Base-by-base conservation (phyloP, 176 grass and related monocot genomes). In the Aegilops speltoides region DNA sequence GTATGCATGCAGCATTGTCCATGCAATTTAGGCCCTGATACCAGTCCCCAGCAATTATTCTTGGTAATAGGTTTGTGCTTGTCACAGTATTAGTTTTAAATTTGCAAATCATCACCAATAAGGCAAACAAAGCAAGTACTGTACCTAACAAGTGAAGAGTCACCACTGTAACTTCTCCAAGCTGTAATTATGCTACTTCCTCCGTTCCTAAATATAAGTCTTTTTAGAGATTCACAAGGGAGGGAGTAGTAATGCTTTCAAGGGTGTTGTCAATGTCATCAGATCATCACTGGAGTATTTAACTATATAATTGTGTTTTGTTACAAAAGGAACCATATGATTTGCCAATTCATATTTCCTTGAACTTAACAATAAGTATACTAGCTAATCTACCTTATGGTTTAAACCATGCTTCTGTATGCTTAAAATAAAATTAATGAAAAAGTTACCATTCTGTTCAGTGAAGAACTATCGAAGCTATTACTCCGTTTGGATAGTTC, bases 141-240 rank as follows among this genome's bases (percentile, higher is more conserved):
- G 26, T 66, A 64, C 28, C 25, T 66, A 36, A 64, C 78, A 64
- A 64, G n/a, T 77, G 68, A 54, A 8, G 40, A 80, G 78, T 77
- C 50, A 37, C 13, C 64, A 57, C 28, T 40, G 43, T 80, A 43
- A 59, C 20, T 9, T 40, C 52, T 77, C 19, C 29, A 67, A 46
- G 32, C 4, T 34, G 9, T 66, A 26, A 45, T 52, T 84, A 63
- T 64, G 23, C 73, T 73, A 32, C 32, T 32, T 32, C 32, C 32
- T 32, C 32, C 3, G 2, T 32, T 3, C 2, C 32, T 32, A 32
- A 32, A 32, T 32, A 32, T 32, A 32, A 32, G 32, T 32, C 32
- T 32, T 32, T 32, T 32, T 32, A 32, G 32, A 32, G 32, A 32
- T 32, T 32, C 32, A n/a, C n/a, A n/a, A n/a, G n/a, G 32, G 32